phyloP scores from a whole-genome alignment of 2,329 filamentous ascomycete genomes.

The Aspergillus clavatus region DNA sequence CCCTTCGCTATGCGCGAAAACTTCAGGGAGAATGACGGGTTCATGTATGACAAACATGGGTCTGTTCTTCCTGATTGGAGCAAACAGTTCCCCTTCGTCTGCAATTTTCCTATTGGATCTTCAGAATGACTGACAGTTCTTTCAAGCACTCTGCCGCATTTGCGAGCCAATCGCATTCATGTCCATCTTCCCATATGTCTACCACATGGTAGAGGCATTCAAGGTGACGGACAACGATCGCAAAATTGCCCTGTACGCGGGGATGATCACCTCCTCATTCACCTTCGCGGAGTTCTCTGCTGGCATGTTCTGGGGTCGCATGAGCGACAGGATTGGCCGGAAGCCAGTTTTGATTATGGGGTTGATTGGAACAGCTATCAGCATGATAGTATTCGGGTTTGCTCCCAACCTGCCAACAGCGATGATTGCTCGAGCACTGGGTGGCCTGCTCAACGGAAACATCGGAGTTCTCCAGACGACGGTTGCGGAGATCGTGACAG shows the following conservation, averaged over 20 bases:
- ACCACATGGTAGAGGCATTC: conserved; percentile 95
- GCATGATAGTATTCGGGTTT: conserved; percentile 90
- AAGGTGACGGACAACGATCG: conserved; percentile 71
- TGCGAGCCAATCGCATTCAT: conserved; percentile 99
- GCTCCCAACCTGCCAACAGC: conserved; percentile 76
- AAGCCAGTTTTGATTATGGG: conserved; percentile 89
- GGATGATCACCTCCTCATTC: conserved; percentile 94
- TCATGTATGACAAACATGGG: conserved; percentile 6
- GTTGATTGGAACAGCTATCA: conserved; percentile 84
- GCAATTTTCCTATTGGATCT: neutral
- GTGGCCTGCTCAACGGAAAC: conserved; percentile 90
- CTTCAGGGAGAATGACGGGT: conserved; percentile 3
- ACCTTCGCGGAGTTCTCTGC: conserved; percentile 93
- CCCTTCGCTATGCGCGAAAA: conserved; percentile 20
- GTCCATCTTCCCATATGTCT: conserved; percentile 98
- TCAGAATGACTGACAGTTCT: conserved; percentile 14
- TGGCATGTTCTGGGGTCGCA: conserved; percentile 83
- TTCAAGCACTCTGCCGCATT: conserved; percentile 82
- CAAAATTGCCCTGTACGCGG: conserved; percentile 85
- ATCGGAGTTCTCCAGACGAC: conserved; percentile 94
- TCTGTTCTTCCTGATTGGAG: neutral
- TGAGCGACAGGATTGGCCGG: conserved; percentile 87
- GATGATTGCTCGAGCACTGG: conserved; percentile 79
- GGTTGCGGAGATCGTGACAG: conserved; percentile 86
- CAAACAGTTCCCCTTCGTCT: neutral